Percentiles rank a stretch among this genome's conserved stretches.
phyloP scores from a whole-genome alignment of 2,329 filamentous ascomycete genomes.

The Didymella keratinophila region DNA sequence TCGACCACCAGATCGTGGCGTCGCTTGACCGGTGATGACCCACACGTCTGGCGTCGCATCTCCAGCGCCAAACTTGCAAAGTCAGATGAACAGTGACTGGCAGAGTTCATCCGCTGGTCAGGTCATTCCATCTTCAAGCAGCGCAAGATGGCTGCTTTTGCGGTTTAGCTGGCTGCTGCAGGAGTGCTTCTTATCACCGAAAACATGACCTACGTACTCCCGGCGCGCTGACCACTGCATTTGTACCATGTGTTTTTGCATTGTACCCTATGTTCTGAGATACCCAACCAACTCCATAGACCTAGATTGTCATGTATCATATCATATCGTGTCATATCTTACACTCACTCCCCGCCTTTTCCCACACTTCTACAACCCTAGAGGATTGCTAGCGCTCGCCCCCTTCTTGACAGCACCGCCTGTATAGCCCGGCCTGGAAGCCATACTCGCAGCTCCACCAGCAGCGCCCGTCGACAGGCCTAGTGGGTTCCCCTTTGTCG shows the following conservation, averaged over 20 bases:
- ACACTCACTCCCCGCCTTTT: constrained; percentile 2
- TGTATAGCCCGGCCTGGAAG: constrained; percentile 29
- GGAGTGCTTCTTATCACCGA: not conserved
- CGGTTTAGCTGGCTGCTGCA: not conserved
- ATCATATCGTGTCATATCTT: constrained; percentile 7
- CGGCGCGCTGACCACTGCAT: not conserved
- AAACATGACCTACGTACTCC: not conserved
- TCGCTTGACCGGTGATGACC: not conserved
- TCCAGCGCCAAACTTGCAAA: not conserved
- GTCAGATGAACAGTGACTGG: not conserved
- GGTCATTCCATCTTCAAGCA: too few species aligned
- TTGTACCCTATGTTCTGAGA: constrained; percentile 22
- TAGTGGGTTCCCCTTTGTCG: constrained; percentile 57
- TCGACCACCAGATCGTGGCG: not conserved
- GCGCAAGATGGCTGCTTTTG: too few species aligned
- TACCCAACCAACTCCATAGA: constrained; percentile 27
- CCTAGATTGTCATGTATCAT: constrained; percentile 7
- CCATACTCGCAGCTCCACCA: constrained; percentile 43
- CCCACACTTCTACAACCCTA: constrained; percentile 47
- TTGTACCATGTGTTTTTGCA: not conserved
- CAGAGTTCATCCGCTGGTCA: not conserved
- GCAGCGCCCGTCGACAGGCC: constrained; percentile 49
- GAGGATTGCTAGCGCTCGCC: constrained; percentile 52
- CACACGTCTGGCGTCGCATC: not conserved
- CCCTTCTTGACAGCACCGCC: constrained; percentile 40